Evolutionary conservation across 106 monocot genomes (phyloP).

Genomic region (Acorus gramineus): DNA sequence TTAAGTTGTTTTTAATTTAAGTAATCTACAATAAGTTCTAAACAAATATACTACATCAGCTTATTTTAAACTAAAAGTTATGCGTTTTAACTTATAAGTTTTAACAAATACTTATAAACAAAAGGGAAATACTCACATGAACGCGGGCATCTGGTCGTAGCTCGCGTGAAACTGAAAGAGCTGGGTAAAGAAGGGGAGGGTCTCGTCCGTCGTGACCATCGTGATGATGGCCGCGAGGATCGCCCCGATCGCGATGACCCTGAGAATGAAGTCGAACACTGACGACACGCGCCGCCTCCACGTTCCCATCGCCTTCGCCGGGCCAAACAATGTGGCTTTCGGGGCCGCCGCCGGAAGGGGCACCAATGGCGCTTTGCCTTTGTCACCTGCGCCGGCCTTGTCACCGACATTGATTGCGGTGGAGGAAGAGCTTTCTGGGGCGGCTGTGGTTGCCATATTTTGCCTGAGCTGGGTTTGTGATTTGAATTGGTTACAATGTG

Average conservation of each 20-base stretch:
- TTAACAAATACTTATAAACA: no score
- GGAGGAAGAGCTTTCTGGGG: neutral
- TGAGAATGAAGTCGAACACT: constrained; percentile 32
- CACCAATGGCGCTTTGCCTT: constrained; percentile 6
- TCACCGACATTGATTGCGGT: constrained; percentile 17
- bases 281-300: constrained; percentile 24
- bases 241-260: constrained; percentile 23
- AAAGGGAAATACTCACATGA: constrained; percentile 20
- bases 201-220: constrained; percentile 57
- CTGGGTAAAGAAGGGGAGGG: constrained; percentile 61
- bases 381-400: neutral
- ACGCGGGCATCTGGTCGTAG: constrained; percentile 32
- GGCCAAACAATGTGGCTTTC: constrained; percentile 5
- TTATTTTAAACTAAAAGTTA: no score
- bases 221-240: constrained; percentile 20
- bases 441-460: no score
- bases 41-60: no score
- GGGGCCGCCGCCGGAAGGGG: constrained; percentile 1
- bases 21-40: no score
- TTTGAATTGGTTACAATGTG: neutral
- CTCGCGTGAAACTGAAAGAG: constrained; percentile 38
- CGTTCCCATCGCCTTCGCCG: constrained; percentile 10
- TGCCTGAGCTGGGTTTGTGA: neutral
- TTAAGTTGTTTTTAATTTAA: no score
- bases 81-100: no score